A percentile compares a stretch with the other conserved stretches of the same genome.
These are phyloP conservation scores for Aureobasidium melanogenum DNA, from an alignment of 2,329 filamentous ascomycete genomes.

Conservation along the genomic window DNA sequence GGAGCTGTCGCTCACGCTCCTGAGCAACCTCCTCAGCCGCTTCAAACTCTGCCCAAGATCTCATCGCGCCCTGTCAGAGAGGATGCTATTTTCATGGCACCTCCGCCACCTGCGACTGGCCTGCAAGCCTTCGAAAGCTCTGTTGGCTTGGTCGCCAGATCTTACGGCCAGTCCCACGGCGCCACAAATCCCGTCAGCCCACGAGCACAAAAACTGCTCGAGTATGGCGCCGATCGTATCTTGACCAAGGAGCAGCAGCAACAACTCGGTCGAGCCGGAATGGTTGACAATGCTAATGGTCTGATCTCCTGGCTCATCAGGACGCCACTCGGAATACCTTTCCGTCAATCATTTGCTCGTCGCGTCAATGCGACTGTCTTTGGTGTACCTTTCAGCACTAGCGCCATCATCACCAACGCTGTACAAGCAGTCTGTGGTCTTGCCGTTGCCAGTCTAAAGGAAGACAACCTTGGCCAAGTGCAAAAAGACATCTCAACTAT, in stretches of 20 bases:
- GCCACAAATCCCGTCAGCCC: slow-evolving; percentile 29
- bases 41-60: slow-evolving; percentile 9
- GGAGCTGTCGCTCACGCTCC: not conserved
- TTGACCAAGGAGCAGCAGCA: slow-evolving; percentile 45
- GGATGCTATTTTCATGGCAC: slow-evolving; percentile 36
- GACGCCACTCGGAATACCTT: slow-evolving; percentile 53
- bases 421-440: slow-evolving; percentile 54
- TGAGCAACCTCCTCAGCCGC: slow-evolving; percentile 15
- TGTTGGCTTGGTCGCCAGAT: slow-evolving; percentile 38
- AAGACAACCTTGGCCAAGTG: slow-evolving; percentile 82
- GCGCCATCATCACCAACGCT: slow-evolving; percentile 61
- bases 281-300: slow-evolving; percentile 35
- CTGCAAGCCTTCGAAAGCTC: slow-evolving; percentile 31
- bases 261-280: slow-evolving; percentile 40
- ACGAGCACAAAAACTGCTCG: slow-evolving; percentile 25
- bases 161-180: slow-evolving; percentile 38
- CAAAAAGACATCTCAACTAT: slow-evolving; percentile 68
- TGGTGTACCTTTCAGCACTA: slow-evolving; percentile 63
- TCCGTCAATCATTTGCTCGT: slow-evolving; percentile 60
- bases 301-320: slow-evolving; percentile 38
- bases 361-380: slow-evolving; percentile 60
- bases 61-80: slow-evolving; percentile 34
- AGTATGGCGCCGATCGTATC: slow-evolving; percentile 20
- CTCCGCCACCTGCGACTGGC: slow-evolving; percentile 24
- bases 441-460: slow-evolving; percentile 62